Base-by-base conservation (phyloP, 1,284 basidiomycete species). In the Puccinia hordei region DNA sequence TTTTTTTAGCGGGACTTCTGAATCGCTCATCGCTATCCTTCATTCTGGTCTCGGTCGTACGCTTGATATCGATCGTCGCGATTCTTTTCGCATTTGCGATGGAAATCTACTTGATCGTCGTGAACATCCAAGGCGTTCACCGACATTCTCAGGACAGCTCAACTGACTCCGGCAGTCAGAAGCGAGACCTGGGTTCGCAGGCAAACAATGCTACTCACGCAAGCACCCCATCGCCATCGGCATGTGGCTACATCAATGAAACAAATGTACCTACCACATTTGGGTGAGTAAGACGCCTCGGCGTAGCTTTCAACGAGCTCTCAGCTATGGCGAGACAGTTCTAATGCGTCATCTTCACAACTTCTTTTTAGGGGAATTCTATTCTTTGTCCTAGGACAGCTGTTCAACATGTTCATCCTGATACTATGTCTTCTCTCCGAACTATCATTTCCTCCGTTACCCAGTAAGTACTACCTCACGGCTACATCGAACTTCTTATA, bases 1-100 rank as follows among this genome's bases (percentile, higher is more conserved):
- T 80, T 22, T 80, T 80, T 35, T 53, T 80, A 49, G 78, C 78
- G 30, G 78, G 78, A n/a, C 59, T 80, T 35, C 71, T 80, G n/a
- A 73, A 80, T 51, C 78, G 78, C 12, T 80, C 78, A 24, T 80
- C 78, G 15, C 24, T 80, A 38, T 80, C 69, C 4, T 80, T 80
- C 61, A 73, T 80, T 38, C 72, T 80, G 12, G 78, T 80, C 27
- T 73, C 71, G 24, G 69, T 73, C 12, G 61, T 80, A 22, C 78
- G 78, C n/a, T 44, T 55, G 33, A 53, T 80, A 35, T 80, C 78
- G 57, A 73, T 80, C 33, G 27, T 80, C 27, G 71, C 71, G 3
- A 63, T 80, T 24, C 55, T 80, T 5, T 73, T 80, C 33, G 63
- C 38, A 2, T 38, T 80, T 27, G 78, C 71, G 19, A 73, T 73